These are phyloP conservation scores for Candida ulmi DNA, from an alignment of 805 yeast species.

Conservation along the genomic window DNA sequence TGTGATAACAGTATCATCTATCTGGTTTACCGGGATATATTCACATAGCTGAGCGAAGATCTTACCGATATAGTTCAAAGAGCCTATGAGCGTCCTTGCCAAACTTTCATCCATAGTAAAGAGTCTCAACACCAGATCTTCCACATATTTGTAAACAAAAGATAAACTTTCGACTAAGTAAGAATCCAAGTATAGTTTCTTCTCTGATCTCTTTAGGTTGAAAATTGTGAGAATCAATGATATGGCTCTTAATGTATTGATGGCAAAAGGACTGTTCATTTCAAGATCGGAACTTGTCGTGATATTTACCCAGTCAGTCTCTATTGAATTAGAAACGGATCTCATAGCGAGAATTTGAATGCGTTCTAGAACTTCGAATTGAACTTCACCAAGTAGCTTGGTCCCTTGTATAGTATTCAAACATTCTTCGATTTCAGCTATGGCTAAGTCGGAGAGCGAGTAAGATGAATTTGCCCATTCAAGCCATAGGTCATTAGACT, in stretches of 20 bases:
- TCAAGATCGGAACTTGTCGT: too few relatives aligned
- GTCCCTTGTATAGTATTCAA: conserved; percentile 17
- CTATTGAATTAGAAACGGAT: conserved; percentile 21
- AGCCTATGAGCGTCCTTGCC: neutral
- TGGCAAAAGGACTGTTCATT: conserved; percentile 1
- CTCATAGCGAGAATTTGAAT: conserved; percentile 27
- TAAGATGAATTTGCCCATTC: conserved; percentile 18
- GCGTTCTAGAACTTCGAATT: conserved; percentile 25
- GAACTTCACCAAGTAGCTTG: conserved; percentile 7
- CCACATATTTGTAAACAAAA: conserved; percentile 30
- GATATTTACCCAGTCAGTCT: conserved; percentile 14
- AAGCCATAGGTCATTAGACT: conserved; percentile 19
- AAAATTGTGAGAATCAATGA: conserved; percentile 36
- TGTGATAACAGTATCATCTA: conserved; percentile 51
- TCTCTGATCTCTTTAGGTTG: conserved; percentile 35
- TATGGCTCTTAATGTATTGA: conserved; percentile 10
- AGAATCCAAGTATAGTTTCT: conserved; percentile 39
- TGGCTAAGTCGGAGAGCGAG: conserved; percentile 13
- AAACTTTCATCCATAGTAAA: neutral
- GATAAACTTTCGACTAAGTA: conserved; percentile 36
- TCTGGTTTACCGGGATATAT: conserved; percentile 12
- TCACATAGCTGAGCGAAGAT: conserved; percentile 14
- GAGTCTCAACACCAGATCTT: conserved; percentile 24
- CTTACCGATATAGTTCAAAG: conserved; percentile 7
- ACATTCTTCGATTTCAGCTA: conserved; percentile 18